phyloP scores from a whole-genome alignment of 2,329 filamentous ascomycete species.

The Fusarium sp. region DNA sequence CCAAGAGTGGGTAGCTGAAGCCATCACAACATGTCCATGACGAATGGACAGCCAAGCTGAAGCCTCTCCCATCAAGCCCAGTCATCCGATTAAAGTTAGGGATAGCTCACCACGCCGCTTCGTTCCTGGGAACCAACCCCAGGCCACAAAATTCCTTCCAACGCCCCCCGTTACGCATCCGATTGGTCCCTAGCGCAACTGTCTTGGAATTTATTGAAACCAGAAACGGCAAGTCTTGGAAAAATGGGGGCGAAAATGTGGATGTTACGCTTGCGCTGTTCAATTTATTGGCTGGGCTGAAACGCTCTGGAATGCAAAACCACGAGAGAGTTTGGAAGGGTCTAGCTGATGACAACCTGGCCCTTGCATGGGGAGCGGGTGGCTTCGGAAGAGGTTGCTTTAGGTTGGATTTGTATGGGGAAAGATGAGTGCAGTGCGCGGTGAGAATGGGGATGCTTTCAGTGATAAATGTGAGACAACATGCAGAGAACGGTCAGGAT shows the following conservation, averaged over 20 bases:
- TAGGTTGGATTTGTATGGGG: neutral
- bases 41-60: neutral
- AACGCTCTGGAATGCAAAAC: neutral
- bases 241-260: neutral
- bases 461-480: neutral
- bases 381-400: neutral
- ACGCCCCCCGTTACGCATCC: neutral
- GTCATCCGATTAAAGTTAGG: neutral
- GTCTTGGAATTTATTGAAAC: conserved; percentile 1
- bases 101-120: neutral
- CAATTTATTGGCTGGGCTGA: neutral
- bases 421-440: neutral
- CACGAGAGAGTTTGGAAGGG: neutral
- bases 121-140: neutral
- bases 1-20: neutral
- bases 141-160: neutral
- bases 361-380: neutral
- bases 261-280: neutral
- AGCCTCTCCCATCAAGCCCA: neutral
- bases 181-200: neutral
- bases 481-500: neutral
- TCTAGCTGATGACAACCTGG: neutral
- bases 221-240: neutral
- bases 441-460: neutral
- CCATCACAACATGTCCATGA: neutral